Conservation (phyloP, 2,329 filamentous ascomycete genomes). For the Diplodia seriata region DNA sequence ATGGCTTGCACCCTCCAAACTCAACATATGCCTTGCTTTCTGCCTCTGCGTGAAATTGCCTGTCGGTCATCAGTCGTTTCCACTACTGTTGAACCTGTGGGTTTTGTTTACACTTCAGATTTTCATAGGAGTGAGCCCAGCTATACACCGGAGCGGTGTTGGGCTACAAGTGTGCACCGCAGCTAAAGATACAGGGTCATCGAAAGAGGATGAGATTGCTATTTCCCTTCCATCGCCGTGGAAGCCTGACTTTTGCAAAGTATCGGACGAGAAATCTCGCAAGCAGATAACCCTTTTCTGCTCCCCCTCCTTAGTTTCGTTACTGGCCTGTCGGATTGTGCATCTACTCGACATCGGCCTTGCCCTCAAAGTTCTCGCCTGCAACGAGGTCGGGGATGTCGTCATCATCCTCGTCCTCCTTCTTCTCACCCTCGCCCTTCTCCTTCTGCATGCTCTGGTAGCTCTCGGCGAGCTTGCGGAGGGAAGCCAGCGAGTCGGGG, state of each 20-base stretch:
- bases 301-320: constrained; percentile 5
- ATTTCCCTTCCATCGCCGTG: constrained; percentile 30
- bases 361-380: constrained; percentile 97
- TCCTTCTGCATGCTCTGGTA: constrained; percentile 99
- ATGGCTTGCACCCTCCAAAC: neutral
- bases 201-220: constrained; percentile 31
- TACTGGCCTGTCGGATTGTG: constrained; percentile 10
- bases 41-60: neutral
- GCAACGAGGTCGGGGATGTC: constrained; percentile 97
- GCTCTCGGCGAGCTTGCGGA: constrained; percentile 98
- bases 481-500: constrained; percentile 94
- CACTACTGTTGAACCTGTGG: neutral
- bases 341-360: constrained; percentile 78
- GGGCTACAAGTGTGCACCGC: constrained; percentile 7
- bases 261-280: constrained; percentile 19
- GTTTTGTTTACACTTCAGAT: neutral
- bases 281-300: constrained; percentile 16
- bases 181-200: constrained; percentile 23
- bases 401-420: constrained; percentile 71
- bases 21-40: neutral
- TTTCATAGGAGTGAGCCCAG: neutral
- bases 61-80: neutral
- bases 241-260: constrained; percentile 27
- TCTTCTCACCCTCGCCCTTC: constrained; percentile 77
- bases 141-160: constrained; percentile 1